Evolutionary conservation across 441 rosid genomes (phyloP).

Genomic region (Viola pubescens): DNA sequence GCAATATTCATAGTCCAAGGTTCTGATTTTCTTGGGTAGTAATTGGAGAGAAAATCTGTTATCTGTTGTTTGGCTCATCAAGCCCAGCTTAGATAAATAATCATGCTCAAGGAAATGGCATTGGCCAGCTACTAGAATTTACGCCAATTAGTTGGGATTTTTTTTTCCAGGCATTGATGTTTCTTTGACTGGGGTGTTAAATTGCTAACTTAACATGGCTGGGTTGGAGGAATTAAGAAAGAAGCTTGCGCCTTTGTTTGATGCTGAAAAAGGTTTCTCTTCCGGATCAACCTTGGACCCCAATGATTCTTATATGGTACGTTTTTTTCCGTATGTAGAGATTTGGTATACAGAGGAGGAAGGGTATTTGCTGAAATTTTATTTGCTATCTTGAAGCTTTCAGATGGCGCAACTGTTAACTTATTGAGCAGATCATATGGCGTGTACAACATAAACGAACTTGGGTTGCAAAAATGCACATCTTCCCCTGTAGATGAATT

Average conservation of each 20-base stretch:
- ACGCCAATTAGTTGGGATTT: neutral
- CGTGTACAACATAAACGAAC: slow-evolving; percentile 80
- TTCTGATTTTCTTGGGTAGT: too few species aligned
- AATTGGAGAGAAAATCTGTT: too few species aligned
- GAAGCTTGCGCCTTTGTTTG: slow-evolving; percentile 85
- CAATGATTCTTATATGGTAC: slow-evolving; percentile 64
- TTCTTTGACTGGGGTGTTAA: slow-evolving; percentile 5
- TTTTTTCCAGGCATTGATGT: slow-evolving; percentile 6
- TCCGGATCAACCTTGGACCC: slow-evolving; percentile 60
- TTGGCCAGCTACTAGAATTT: too few species aligned
- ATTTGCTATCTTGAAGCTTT: slow-evolving; percentile 40
- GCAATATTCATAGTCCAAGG: neutral
- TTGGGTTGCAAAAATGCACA: slow-evolving; percentile 80
- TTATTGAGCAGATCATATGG: slow-evolving; percentile 88
- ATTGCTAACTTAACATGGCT: slow-evolving; percentile 46
- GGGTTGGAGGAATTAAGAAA: slow-evolving; percentile 81
- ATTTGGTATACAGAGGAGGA: slow-evolving; percentile 4
- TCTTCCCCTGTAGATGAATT: slow-evolving; percentile 49
- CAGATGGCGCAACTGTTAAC: slow-evolving; percentile 87
- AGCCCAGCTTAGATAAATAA: too few species aligned
- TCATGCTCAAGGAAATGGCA: too few species aligned
- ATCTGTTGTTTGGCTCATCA: too few species aligned
- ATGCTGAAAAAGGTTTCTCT: slow-evolving; percentile 85
- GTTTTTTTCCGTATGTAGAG: slow-evolving; percentile 6
- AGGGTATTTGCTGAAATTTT: slow-evolving; percentile 7